These are phyloP conservation scores for Podaxis sp. DNA, from an alignment of 768 basidiomycete species.

Conservation along the genomic window DNA sequence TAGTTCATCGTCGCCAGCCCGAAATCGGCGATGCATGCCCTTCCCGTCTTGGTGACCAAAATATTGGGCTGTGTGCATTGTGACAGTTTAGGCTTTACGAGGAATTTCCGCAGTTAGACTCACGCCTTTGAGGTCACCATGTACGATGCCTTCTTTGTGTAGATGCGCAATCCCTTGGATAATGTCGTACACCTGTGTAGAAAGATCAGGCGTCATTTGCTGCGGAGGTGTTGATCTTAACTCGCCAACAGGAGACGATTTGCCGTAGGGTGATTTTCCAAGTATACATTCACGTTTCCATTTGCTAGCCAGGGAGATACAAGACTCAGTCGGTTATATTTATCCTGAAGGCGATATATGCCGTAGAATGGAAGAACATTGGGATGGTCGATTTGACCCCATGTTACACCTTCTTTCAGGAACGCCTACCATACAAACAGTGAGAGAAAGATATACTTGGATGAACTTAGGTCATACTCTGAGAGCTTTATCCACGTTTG, in stretches of 20 bases:
- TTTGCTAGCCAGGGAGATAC: conserved; percentile 38
- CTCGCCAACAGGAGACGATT: conserved; percentile 19
- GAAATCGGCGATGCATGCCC: conserved; percentile 52
- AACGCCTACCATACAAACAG: conserved; percentile 21
- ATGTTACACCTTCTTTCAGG: conserved; percentile 27
- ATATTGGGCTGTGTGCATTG: conserved; percentile 40
- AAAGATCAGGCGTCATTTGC: not conserved
- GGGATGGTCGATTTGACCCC: conserved; percentile 26
- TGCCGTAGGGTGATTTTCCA: conserved; percentile 18
- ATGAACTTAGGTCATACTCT: conserved; percentile 15
- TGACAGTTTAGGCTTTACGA: not conserved
- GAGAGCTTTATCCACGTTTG: conserved; percentile 18
- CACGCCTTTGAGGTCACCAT: conserved; percentile 38
- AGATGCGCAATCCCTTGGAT: conserved; percentile 31
- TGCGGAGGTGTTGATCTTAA: not conserved
- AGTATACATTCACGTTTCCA: conserved; percentile 30
- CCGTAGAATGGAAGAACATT: conserved; percentile 39
- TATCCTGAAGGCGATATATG: conserved; percentile 25
- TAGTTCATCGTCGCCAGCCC: conserved; percentile 37
- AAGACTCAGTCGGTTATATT: conserved; percentile 26
- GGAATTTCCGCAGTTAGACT: not conserved
- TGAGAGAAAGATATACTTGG: not conserved
- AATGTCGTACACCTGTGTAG: conserved; percentile 28
- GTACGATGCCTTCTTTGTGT: conserved; percentile 34
- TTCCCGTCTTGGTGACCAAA: conserved; percentile 37